Evolutionary conservation across 2,329 filamentous ascomycete genomes (phyloP), one percentile per base, ranked within the genome.

Genomic region (Fusarium euwallaceae): DNA sequence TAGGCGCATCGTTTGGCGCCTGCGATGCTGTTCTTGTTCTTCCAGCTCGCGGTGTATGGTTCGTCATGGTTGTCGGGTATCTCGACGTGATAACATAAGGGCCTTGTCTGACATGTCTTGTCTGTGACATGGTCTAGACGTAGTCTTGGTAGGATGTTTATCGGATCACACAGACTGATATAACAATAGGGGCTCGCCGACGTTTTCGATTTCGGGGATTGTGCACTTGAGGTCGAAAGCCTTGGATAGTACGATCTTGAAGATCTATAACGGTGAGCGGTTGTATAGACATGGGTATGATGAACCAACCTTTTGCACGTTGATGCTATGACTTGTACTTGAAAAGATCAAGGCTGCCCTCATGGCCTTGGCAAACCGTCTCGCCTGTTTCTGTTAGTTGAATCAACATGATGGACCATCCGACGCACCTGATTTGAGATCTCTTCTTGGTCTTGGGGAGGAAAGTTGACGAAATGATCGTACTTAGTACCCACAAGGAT

Each of bases 391-490:
- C 24, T 4, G 45, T 72, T 27, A 74, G 80, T 63, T 71, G 64
- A 37, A 17, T 16, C 17, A 24, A 24, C 12, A 22, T 32, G 2
- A 24, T 5, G 22, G 10, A 5, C 16, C 39, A 12, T 4, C n/a
- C 6, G 10, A 66, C 83, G 14, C 85, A 97, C 95, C 89, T 98
- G 96, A 80, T 97, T 95, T 16, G 95, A 98, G 73, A 99, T 99
- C 85, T 99, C 97, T 83, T 99, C 97, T 83, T 99, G 97, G 81
- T 99, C 97, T 82, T 98, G 96, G 48, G 94, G 90, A 1, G 97
- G 95, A 80, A 99, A 98, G 85, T 98, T 99, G 84, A 99, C 96
- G 86, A 99, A 99, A 82, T 98, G 97, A 80, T 99, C 97, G 83
- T 98, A 99, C 84, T 99, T 99, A 39, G 97, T 99, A 70, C 97